Percentiles rank a stretch among this genome's conserved stretches.
These are phyloP conservation scores for Ophiostoma sp. DNA, from an alignment of 2,329 filamentous ascomycete genomes.

Conservation along the genomic window DNA sequence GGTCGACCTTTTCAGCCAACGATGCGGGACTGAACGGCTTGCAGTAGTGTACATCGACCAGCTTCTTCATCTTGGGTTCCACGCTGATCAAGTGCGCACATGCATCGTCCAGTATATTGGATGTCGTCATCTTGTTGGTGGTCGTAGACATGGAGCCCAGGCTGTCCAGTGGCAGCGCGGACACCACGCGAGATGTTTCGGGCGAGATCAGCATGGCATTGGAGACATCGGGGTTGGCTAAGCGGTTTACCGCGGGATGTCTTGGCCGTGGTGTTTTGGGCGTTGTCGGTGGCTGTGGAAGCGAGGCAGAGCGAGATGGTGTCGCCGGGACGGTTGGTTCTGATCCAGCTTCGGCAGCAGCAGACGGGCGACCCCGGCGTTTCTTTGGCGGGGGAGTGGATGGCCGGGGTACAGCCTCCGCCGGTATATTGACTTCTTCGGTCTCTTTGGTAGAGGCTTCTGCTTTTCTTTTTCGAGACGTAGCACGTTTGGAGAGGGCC, in stretches of 20 bases:
- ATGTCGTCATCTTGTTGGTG: conserved; percentile 51
- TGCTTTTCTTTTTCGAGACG: background rate
- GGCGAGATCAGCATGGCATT: conserved; percentile 70
- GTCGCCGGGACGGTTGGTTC: conserved; percentile 37
- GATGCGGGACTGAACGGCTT: conserved; percentile 74
- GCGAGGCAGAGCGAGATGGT: conserved; percentile 38
- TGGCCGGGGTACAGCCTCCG: background rate
- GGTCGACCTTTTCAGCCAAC: conserved; percentile 78
- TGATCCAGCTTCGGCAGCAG: background rate
- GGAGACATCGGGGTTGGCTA: conserved; percentile 58
- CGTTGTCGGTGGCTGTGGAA: conserved; percentile 26
- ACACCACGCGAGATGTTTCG: conserved; percentile 57
- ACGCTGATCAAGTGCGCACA: conserved; percentile 66
- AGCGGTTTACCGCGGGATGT: conserved; percentile 44
- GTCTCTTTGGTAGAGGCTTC: no score
- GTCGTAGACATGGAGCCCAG: conserved; percentile 36
- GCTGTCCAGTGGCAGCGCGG: conserved; percentile 36
- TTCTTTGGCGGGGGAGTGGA: conserved; percentile 31
- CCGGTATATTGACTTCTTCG: background rate
- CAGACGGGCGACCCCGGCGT: conserved; percentile 24
- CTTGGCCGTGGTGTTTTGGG: conserved; percentile 38
- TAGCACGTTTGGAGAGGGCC: background rate
- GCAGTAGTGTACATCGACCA: conserved; percentile 73
- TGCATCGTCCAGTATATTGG: conserved; percentile 68
- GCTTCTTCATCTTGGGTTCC: conserved; percentile 63